Percentiles rank a stretch among this genome's conserved stretches.
These are phyloP conservation scores for Fusarium nelsonii DNA, from an alignment of 2,329 filamentous ascomycete species.

Conservation along the genomic window DNA sequence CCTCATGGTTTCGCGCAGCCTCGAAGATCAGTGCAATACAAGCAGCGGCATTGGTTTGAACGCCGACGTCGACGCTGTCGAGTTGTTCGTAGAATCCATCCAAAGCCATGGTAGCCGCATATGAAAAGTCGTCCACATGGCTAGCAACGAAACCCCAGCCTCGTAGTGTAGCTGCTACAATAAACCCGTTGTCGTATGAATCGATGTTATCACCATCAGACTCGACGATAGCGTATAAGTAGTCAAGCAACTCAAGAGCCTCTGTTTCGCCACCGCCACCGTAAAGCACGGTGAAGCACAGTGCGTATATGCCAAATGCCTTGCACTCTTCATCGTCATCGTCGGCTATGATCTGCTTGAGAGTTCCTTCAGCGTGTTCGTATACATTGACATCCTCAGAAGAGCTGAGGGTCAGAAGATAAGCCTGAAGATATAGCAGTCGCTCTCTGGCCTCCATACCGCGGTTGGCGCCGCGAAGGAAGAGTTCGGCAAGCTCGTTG, in stretches of 20 bases:
- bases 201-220: conserved; percentile 81
- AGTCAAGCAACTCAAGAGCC: conserved; percentile 78
- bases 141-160: conserved; percentile 86
- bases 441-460: conserved; percentile 78
- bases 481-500: conserved; percentile 69
- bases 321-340: conserved; percentile 74
- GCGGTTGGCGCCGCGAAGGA: conserved; percentile 77
- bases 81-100: conserved; percentile 89
- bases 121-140: conserved; percentile 79
- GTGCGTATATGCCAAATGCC: conserved; percentile 79
- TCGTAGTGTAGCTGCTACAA: conserved; percentile 80
- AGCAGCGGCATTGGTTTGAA: conserved; percentile 82
- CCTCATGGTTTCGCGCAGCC: conserved; percentile 66
- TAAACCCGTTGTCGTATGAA: conserved; percentile 75
- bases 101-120: conserved; percentile 77
- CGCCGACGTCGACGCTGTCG: conserved; percentile 76
- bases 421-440: conserved; percentile 76
- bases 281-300: conserved; percentile 79
- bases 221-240: conserved; percentile 80
- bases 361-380: conserved; percentile 47
- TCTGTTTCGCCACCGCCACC: conserved; percentile 78
- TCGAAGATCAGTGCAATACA: conserved; percentile 89
- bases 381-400: conserved; percentile 68
- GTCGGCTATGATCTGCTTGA: conserved; percentile 55
- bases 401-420: conserved; percentile 75